phyloP scores from a whole-genome alignment of 2,329 filamentous ascomycete species.

The Fusarium kyushuense region DNA sequence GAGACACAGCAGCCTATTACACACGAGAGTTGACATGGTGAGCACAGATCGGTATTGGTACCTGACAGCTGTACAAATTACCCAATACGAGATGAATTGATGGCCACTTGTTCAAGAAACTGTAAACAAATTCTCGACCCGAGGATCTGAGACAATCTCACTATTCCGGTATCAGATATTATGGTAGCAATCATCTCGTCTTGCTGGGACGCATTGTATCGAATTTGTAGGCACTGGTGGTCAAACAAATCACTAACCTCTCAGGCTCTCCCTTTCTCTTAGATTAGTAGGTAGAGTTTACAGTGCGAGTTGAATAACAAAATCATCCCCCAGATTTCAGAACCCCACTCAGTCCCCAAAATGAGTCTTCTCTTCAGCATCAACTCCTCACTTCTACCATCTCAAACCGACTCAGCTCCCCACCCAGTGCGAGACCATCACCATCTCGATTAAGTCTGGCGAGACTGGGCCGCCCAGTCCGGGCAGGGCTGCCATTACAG shows the following conservation, averaged over 20 bases:
- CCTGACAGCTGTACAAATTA: constrained; percentile 29
- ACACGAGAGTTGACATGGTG: background rate
- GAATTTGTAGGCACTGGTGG: background rate
- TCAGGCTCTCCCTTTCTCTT: background rate
- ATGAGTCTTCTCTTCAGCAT: constrained; percentile 9
- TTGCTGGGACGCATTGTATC: constrained; percentile 19
- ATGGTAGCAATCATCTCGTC: constrained; percentile 13
- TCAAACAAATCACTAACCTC: too few species aligned
- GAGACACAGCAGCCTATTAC: constrained; percentile 6
- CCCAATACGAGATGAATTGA: constrained; percentile 36
- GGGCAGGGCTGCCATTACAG: background rate
- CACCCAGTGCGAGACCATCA: constrained; percentile 43
- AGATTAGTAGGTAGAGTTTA: background rate
- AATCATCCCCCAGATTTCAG: constrained; percentile 27
- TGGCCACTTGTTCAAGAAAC: constrained; percentile 11
- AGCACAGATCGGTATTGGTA: background rate
- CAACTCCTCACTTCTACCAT: constrained; percentile 16
- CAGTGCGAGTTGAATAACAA: background rate
- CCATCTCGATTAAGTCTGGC: constrained; percentile 40
- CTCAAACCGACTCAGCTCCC: constrained; percentile 35
- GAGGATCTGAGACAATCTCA: constrained; percentile 34
- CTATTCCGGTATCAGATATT: constrained; percentile 1
- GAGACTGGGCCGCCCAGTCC: constrained; percentile 26
- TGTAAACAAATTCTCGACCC: constrained; percentile 14
- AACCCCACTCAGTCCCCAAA: constrained; percentile 28